Base-by-base conservation (phyloP, 345 rosid species). In the Gossypium sturtianum region DNA sequence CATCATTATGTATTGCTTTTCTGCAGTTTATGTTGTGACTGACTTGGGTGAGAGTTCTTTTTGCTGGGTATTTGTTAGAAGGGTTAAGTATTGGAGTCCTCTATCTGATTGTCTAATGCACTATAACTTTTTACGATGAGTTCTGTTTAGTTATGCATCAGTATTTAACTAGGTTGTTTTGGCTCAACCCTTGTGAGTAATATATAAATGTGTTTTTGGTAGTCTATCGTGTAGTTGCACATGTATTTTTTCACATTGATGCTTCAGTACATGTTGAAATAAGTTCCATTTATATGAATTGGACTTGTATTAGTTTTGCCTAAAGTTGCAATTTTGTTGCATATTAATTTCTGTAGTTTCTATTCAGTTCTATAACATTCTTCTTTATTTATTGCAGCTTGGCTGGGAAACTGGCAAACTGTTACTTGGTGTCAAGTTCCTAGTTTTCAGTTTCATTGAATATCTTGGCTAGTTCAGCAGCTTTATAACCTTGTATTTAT, bases 401-500 rank as follows among this genome's bases (percentile, higher is more conserved):
- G 38, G 16, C 41, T 54, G 38, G 57, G 49, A 16, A 59, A 8
- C 6, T 11, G 57, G 27, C 45, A n/a, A 29, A 27, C 34, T 17
- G 23, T 69, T 20, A 52, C 44, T 51, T 29, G 45, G 45, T 27
- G 15, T 70, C 48, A 70, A 52, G n/a, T 27, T 70, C 54, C 13
- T 69, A 8, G 4, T 57, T 38, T 23, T 23, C 17, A 38, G 19
- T 20, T 72, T 2, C 9, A 7, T 59, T 41, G 53, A 72, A n/a
- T 44, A 19, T 38, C 45, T 51, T 74, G 52, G 34, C 13, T 12
- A 74, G 8, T 74, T 20, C 7, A 72, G 44, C 44, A 59, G 20
- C 61, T 64, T 23, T 44, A 41, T 81, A 49, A 77, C 67, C 44
- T 48, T 73, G 43, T 80, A 47, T 80, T 56, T 76, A 23, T 79